Evolutionary conservation across 805 yeast species (phyloP), one percentile per base, ranked within the genome.

Genomic region (Jamesozyma piceae): DNA sequence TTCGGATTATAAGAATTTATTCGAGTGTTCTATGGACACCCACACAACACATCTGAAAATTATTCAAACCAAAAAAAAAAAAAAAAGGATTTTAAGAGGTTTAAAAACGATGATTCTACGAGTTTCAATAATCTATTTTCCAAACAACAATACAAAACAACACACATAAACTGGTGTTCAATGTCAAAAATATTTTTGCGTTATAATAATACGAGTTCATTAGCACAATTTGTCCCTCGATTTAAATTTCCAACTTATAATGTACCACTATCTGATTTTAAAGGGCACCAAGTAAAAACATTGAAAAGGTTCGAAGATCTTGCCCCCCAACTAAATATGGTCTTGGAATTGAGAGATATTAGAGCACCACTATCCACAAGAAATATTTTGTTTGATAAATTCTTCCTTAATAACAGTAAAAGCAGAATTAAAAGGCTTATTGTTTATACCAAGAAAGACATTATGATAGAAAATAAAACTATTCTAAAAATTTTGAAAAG

Each of bases 271-370:
- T 78, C 92, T 1, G 88, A 84, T 59, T 87, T 87, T 64, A 86
- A 86, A 52, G 96, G 97, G 11, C 97, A 89, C 58, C 97, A 90
- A 53, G 76, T 78, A 47, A 79, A 77, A 47, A 95, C 96, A 0
- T 66, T 90, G 24, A 73, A 77, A 37, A 72, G 66, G 46, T 76
- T 89, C 66, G 72, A 77, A 13, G 75, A 73, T 30, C 58, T 86
- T 26, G 76, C 90, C 2, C 88, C 92, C 3, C 89, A 85, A 51
- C 69, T 88, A 15, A 95, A 90, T 56, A 61, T 87, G 37, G 74
- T 92, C 2, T 62, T 90, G 5, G 98, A 92, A 55, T 73, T 92
- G 8, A 65, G 97, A 55, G 98, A 92, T 58, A 69, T 90, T 1
- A 64, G 98, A 47, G 95, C 96, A 0, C 98, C 98, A 0, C 51